A percentile compares a stretch with the other conserved stretches of the same genome.
Conservation (phyloP, 1,284 basidiomycete genomes). For the Trichosporon sp. region DNA sequence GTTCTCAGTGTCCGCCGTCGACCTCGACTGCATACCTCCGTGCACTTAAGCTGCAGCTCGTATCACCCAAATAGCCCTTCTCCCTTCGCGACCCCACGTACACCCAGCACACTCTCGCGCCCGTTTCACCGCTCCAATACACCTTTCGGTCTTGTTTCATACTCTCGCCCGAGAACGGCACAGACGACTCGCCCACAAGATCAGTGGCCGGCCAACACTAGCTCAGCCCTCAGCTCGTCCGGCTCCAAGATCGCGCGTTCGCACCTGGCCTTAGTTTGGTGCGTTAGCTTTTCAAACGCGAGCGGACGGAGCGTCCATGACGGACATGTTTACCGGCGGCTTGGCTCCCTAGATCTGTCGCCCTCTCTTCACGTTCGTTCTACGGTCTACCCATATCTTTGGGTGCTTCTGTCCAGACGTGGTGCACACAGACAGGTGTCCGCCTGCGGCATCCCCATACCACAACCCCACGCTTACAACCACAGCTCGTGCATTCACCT, state of each 20-base stretch:
- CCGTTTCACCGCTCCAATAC: background rate
- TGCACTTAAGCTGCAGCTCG: background rate
- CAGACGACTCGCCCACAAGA: background rate
- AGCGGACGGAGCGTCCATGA: background rate
- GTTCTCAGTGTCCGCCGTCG: background rate
- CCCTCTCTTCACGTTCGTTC: background rate
- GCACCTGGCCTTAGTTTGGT: background rate
- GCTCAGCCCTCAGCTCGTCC: background rate
- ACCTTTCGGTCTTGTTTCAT: background rate
- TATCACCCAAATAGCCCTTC: background rate
- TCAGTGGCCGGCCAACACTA: background rate
- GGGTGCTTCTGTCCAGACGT: background rate
- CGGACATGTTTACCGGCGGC: background rate
- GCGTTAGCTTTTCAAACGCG: background rate
- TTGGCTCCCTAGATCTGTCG: background rate
- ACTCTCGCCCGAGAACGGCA: background rate
- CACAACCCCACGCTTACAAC: background rate
- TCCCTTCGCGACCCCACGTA: background rate
- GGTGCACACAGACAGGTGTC: background rate
- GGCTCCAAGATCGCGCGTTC: background rate
- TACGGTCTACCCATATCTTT: background rate
- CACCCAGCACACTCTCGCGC: background rate
- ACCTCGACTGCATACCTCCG: background rate
- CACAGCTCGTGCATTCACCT: background rate
- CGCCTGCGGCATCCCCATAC: background rate